Evolutionary conservation across 2,329 filamentous ascomycete species (phyloP), one percentile per base, ranked within the genome.

Genomic region (Berkeleyomyces rouxiae): DNA sequence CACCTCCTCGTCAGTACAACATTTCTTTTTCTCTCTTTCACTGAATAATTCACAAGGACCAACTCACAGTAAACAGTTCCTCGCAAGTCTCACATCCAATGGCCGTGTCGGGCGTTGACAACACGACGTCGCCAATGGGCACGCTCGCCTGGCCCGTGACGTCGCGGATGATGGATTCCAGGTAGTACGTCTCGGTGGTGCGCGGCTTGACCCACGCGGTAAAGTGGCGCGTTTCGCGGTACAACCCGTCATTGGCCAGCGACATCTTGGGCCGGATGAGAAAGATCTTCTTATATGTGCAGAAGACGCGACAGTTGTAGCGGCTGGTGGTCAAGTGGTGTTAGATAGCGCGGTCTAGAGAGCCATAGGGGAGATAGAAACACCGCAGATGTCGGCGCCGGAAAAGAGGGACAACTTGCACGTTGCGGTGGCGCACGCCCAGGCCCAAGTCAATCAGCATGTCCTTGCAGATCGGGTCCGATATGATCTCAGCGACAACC

Each of bases 11-110:
- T 39, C 33, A 36, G 40, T 23, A 40, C 33, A 40, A 6, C 3
- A 11, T 31, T 6, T 49, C 16, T n/a, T 23, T n/a, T 10, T 16
- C 6, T 31, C 33, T 3, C 13, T 2, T 11, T 7, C 51, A 2
- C 13, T 13, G 16, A 4, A 3, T 23, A 33, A 58, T 13, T 7
- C 46, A 43, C 23, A 23, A 23, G 23, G 23, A 40, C 11, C 49
- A 3, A 60, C 63, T 60, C 42, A 64, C 63, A 39, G 68, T 68
- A 63, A 70, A 71, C 3, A 71, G 66, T 65, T 75, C 73, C 58
- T 75, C 73, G 47, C 74, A 77, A 1, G 75, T 75, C 65, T 77
- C 75, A 9, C 70, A 71, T 1, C 68, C 72, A 31, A 76, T 67
- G n/a, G 70, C 70, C 1, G 73, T 76, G 53, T 76, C 75, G 2